A percentile compares a stretch with the other conserved stretches of the same genome.
Evolutionary conservation across 2,329 filamentous ascomycete genomes (phyloP).

Genomic region (Tolypocladium tundrense): DNA sequence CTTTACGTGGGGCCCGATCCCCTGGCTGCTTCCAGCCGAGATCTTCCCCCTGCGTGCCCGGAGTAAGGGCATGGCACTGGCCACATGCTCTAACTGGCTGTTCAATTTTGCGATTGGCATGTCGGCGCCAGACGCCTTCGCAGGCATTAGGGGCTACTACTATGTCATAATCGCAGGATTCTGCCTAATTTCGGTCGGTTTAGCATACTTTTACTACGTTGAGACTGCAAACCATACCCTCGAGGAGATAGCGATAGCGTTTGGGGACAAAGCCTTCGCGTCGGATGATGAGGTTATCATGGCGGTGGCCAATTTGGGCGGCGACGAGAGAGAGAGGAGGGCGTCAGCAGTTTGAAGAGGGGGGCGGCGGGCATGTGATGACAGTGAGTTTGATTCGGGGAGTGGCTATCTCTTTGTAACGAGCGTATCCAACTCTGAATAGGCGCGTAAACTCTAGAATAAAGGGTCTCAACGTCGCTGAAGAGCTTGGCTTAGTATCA

Average conservation of each 20-base stretch:
- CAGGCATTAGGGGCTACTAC: conserved; percentile 29
- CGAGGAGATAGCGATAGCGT: background rate
- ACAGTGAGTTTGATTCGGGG: too few species aligned
- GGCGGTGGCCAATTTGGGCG: background rate
- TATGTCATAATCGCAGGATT: conserved; percentile 30
- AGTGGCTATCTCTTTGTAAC: too few species aligned
- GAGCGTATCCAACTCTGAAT: too few species aligned
- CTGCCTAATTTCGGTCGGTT: conserved; percentile 15
- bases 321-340: background rate
- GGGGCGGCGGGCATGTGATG: background rate
- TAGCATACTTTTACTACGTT: background rate
- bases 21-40: conserved; percentile 21
- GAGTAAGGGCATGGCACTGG: conserved; percentile 28
- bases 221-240: background rate
- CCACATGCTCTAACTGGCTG: conserved; percentile 26
- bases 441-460: too few species aligned
- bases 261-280: background rate
- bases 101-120: conserved; percentile 21
- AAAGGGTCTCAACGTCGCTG: too few species aligned
- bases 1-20: conserved; percentile 26
- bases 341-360: background rate
- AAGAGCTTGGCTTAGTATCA: too few species aligned
- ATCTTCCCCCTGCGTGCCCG: conserved; percentile 24
- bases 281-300: background rate
- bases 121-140: conserved; percentile 30